Conservation (phyloP, 495 filamentous ascomycete genomes). For the Xylaria intraflava region DNA sequence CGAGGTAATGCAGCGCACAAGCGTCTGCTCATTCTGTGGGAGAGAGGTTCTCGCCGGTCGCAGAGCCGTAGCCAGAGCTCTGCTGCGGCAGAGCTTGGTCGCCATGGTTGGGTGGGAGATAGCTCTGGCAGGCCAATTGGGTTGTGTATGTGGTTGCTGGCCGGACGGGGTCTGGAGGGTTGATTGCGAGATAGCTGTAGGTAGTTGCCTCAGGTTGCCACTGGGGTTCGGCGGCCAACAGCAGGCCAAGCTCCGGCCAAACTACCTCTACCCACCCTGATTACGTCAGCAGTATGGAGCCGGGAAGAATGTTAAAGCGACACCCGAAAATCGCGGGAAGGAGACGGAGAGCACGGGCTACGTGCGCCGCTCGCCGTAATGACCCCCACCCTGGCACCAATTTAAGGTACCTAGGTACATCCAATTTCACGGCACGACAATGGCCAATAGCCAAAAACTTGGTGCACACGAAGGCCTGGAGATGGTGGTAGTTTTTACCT, state of each 20-base stretch:
- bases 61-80: conserved; percentile 54
- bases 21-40: conserved; percentile 14
- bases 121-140: conserved; percentile 38
- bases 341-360: neutral
- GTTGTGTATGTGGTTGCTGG: conserved; percentile 24
- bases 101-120: conserved; percentile 49
- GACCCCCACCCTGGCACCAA: too few species aligned
- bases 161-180: too few species aligned
- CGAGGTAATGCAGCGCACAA: conserved; percentile 49
- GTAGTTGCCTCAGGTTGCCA: too few species aligned
- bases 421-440: too few species aligned
- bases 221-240: too few species aligned
- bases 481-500: too few species aligned
- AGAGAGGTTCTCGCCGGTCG: conserved; percentile 40
- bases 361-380: too few species aligned
- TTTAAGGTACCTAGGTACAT: too few species aligned
- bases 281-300: too few species aligned
- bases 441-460: too few species aligned
- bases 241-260: conserved; percentile 2
- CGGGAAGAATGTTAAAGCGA: conserved; percentile 9
- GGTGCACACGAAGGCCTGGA: too few species aligned
- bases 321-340: neutral
- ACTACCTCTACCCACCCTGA: neutral
- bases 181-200: conserved; percentile 23
- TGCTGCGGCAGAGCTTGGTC: conserved; percentile 59